Evolutionary conservation across 1,284 basidiomycete genomes (phyloP).

Genomic region (Abortiporus biennis): DNA sequence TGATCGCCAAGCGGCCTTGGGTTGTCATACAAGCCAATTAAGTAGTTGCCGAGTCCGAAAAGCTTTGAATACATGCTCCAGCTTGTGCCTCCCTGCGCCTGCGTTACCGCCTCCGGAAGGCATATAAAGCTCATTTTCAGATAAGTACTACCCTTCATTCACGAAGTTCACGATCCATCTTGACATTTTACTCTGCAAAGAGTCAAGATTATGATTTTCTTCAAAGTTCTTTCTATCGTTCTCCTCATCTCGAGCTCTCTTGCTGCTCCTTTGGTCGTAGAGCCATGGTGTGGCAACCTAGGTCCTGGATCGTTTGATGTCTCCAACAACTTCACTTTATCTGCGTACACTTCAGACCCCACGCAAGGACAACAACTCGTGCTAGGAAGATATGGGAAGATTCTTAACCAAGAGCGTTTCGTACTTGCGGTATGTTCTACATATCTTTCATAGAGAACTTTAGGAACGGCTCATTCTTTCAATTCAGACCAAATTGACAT

Average conservation of each 20-base stretch:
- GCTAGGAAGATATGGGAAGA: not conserved
- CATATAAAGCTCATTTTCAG: too few species aligned
- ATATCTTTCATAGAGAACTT: not conserved
- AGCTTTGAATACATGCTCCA: too few species aligned
- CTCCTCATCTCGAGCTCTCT: not conserved
- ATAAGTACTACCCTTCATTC: too few species aligned
- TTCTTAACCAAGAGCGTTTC: not conserved
- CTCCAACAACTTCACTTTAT: slow-evolving; percentile 3
- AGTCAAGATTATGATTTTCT: too few species aligned
- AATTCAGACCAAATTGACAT: slow-evolving; percentile 1
- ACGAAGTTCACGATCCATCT: too few species aligned
- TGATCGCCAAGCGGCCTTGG: too few species aligned
- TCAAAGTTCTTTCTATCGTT: not conserved
- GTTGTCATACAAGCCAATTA: too few species aligned
- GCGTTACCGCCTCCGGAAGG: too few species aligned
- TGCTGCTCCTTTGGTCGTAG: not conserved
- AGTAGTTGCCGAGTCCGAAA: too few species aligned
- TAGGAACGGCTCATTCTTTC: not conserved
- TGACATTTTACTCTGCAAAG: too few species aligned
- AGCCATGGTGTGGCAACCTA: not conserved
- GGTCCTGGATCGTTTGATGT: slow-evolving; percentile 4
- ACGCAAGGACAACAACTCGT: not conserved
- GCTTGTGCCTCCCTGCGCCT: too few species aligned
- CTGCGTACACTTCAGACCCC: slow-evolving; percentile 2
- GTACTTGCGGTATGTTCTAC: slow-evolving; percentile 3